Conservation (phyloP, 2,329 filamentous ascomycete genomes). For the Nothophaeocryptopus gaeumannii region DNA sequence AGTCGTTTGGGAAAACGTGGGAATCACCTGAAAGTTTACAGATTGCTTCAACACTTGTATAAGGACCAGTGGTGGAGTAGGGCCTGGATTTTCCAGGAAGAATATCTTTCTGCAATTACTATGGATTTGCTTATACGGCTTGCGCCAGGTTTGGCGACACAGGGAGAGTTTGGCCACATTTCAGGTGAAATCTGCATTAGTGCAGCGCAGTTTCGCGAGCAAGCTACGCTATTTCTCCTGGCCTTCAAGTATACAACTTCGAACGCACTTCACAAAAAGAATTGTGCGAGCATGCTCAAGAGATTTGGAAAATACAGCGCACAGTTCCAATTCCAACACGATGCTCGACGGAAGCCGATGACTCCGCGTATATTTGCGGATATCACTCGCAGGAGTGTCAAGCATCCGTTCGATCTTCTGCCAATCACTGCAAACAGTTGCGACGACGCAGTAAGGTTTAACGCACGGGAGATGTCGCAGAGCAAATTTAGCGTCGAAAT, state of each 20-base stretch:
- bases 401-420: neutral
- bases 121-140: slow-evolving; percentile 2
- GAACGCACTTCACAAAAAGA: neutral
- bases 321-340: neutral
- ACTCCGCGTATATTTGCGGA: neutral
- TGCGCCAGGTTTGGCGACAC: neutral
- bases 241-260: neutral
- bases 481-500: neutral
- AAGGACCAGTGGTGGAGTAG: neutral
- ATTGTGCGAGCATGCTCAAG: neutral
- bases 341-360: neutral
- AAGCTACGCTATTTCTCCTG: slow-evolving; percentile 3
- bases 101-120: neutral
- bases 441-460: neutral
- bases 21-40: neutral
- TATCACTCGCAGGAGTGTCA: neutral
- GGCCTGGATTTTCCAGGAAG: slow-evolving; percentile 4
- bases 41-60: neutral
- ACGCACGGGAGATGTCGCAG: neutral
- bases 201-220: neutral
- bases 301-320: slow-evolving; percentile 1
- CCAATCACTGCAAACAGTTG: neutral
- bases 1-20: neutral
- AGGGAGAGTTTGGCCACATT: neutral
- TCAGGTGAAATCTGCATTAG: slow-evolving; percentile 1